phyloP scores from a whole-genome alignment of 352 stramenopile genomes.

The Halophytophthora batemanensis region DNA sequence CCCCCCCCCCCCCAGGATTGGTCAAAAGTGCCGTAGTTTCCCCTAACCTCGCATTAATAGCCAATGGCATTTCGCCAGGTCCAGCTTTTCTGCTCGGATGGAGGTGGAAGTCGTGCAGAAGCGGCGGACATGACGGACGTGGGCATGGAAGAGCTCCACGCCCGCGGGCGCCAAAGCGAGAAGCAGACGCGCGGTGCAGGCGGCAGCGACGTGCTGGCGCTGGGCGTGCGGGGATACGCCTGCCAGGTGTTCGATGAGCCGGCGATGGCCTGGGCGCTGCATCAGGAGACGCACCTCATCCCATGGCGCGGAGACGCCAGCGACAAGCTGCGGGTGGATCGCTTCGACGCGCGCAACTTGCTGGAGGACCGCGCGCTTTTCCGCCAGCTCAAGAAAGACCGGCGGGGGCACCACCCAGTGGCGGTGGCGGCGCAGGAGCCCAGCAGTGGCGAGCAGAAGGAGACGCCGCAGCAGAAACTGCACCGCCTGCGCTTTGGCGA shows the following conservation, averaged over 20 bases:
- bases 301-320: conserved; percentile 37
- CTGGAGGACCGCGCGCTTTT: conserved; percentile 47
- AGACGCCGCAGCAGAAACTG: conserved; percentile 23
- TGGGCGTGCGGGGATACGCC: conserved; percentile 47
- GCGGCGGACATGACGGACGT: background rate
- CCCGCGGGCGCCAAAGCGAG: conserved; percentile 2
- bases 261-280: conserved; percentile 40
- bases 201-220: conserved; percentile 18
- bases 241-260: conserved; percentile 53
- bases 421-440: background rate
- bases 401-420: background rate
- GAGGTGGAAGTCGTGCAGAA: background rate
- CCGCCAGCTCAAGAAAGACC: conserved; percentile 40
- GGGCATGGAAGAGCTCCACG: background rate
- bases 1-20: too few relatives aligned
- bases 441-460: background rate
- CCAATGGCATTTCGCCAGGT: too few relatives aligned
- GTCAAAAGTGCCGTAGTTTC: too few relatives aligned
- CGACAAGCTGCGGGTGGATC: conserved; percentile 41
- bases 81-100: background rate
- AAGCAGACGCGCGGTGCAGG: background rate
- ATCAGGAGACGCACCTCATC: conserved; percentile 55
- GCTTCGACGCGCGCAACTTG: conserved; percentile 63
- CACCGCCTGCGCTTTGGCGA: conserved; percentile 45
- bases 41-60: too few relatives aligned